A percentile compares a stretch with the other conserved stretches of the same genome.
phyloP scores from a whole-genome alignment of 2,329 filamentous ascomycete genomes.

The Beauveria bassiana region DNA sequence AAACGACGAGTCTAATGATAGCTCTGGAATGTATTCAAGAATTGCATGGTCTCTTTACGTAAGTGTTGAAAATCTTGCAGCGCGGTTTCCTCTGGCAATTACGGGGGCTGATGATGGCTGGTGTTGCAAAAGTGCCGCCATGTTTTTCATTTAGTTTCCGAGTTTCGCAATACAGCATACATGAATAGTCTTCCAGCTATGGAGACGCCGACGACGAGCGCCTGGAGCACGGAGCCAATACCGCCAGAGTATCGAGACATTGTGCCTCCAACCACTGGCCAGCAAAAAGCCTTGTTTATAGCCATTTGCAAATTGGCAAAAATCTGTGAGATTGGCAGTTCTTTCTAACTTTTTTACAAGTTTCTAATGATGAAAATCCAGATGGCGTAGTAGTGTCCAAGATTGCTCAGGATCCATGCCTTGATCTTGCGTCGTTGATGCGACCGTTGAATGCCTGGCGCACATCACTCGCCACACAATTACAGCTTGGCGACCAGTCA shows the following conservation, averaged over 20 bases:
- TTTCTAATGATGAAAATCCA: not conserved
- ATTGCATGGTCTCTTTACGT: conserved; percentile 5
- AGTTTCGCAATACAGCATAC: not conserved
- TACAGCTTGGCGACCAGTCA: not conserved
- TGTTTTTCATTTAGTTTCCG: not conserved
- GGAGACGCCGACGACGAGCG: not conserved
- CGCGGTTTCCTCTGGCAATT: not conserved
- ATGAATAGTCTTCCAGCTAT: not conserved
- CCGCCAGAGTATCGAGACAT: not conserved
- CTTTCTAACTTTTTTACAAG: too few species aligned
- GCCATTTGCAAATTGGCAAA: not conserved
- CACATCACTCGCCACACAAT: not conserved
- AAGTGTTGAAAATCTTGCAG: not conserved
- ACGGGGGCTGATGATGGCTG: not conserved
- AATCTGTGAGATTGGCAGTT: not conserved
- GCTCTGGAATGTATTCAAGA: not conserved
- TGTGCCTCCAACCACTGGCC: not conserved
- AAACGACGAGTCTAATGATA: not conserved
- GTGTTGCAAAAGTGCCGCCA: not conserved
- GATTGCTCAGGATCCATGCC: not conserved
- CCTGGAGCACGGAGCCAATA: not conserved
- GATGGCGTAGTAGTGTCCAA: not conserved
- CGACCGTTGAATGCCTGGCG: not conserved
- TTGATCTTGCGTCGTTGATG: not conserved
- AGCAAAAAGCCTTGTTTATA: not conserved